phyloP scores from a whole-genome alignment of 306 rosid species.

The Quercus engelmannii region DNA sequence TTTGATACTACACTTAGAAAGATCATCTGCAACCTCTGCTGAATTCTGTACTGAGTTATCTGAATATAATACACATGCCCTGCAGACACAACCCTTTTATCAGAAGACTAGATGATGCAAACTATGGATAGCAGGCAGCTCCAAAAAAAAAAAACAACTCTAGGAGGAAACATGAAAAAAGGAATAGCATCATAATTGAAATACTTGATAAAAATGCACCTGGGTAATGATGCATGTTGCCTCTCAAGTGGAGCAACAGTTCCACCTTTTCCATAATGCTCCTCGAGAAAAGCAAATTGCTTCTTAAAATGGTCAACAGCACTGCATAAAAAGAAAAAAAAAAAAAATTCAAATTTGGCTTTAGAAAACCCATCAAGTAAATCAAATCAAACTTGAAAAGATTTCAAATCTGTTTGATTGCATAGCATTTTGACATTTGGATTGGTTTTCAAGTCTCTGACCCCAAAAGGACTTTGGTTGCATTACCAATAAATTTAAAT shows the following conservation, averaged over 20 bases:
- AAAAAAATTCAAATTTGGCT: not conserved
- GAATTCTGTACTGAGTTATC: conserved; percentile 53
- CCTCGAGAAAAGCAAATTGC: conserved; percentile 98
- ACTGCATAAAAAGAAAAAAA: conserved; percentile 38
- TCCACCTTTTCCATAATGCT: conserved; percentile 86
- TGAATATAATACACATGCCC: conserved; percentile 77
- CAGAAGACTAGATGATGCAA: conserved; percentile 13
- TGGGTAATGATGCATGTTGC: conserved; percentile 94
- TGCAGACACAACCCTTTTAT: conserved; percentile 39
- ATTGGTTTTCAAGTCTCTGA: not conserved
- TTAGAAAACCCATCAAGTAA: not conserved
- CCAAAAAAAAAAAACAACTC: not conserved
- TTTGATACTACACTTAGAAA: conserved; percentile 82
- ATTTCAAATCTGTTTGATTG: not conserved
- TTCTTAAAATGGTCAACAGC: conserved; percentile 98
- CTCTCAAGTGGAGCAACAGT: conserved; percentile 83
- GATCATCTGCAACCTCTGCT: conserved; percentile 68
- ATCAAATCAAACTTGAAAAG: not conserved
- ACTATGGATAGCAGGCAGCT: conserved; percentile 1
- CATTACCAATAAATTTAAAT: not conserved
- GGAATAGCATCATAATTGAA: not conserved
- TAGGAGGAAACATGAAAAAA: conserved; percentile 2
- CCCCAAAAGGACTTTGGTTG: not conserved
- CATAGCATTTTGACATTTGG: not conserved
- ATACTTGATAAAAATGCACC: conserved; percentile 39